Percentiles rank a stretch among this genome's conserved stretches.
phyloP scores from a whole-genome alignment of 2,329 filamentous ascomycete species.

The Blastomyces emzantsi region DNA sequence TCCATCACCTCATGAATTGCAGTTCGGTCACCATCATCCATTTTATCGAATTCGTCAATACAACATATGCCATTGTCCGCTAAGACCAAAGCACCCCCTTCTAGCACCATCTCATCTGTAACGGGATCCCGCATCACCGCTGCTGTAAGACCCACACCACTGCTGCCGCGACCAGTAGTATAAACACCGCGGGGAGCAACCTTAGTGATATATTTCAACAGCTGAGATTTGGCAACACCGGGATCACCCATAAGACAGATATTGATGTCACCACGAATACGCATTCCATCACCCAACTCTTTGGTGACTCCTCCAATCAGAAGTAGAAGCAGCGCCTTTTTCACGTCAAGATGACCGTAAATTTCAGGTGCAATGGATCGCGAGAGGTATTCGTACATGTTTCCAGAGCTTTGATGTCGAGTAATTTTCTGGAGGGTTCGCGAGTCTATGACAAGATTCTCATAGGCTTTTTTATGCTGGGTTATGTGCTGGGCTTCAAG shows the following conservation, averaged over 20 bases:
- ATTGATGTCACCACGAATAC: conserved; percentile 98
- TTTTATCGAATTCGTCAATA: conserved; percentile 81
- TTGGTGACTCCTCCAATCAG: conserved; percentile 95
- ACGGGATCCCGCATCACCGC: conserved; percentile 75
- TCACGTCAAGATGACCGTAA: conserved; percentile 91
- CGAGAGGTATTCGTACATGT: conserved; percentile 91
- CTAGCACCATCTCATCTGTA: conserved; percentile 68
- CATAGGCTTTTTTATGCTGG: conserved; percentile 98
- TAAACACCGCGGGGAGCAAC: conserved; percentile 88
- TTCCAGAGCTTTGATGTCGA: conserved; percentile 72
- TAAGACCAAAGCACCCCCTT: conserved; percentile 68
- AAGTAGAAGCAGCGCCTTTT: conserved; percentile 91
- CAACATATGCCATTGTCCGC: conserved; percentile 77
- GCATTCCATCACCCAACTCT: conserved; percentile 96
- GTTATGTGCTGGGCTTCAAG: conserved; percentile 86
- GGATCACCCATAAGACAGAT: conserved; percentile 98
- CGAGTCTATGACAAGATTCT: conserved; percentile 77
- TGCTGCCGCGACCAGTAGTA: conserved; percentile 72
- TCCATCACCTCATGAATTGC: conserved; percentile 86
- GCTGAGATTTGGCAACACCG: conserved; percentile 97
- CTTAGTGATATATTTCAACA: conserved; percentile 97
- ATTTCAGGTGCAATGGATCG: conserved; percentile 97
- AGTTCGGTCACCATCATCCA: conserved; percentile 68
- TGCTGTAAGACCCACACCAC: conserved; percentile 70
- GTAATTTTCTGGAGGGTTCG: conserved; percentile 75